Base-by-base conservation (phyloP, 2,329 filamentous ascomycete species). In the Thielaviopsis populi region DNA sequence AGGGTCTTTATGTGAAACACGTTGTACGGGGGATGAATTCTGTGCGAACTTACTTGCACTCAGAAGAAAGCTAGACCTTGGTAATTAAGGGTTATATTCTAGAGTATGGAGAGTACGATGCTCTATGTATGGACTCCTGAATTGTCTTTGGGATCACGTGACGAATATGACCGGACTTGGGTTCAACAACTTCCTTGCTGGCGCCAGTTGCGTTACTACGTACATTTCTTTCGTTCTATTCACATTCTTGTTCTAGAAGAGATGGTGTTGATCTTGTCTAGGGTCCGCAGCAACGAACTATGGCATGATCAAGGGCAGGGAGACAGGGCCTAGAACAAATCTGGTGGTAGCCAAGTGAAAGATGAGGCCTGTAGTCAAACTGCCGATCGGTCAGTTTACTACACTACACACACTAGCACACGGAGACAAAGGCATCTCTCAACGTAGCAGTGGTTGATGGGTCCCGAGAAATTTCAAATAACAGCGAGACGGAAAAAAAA, bases 191-290 rank as follows among this genome's bases (percentile, higher is more conserved):
- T 56, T 37, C 27, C 53, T 33, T 56, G 53, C 8, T n/a, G 53
- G 53, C 27, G 30, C 24, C n/a, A 46, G 42, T n/a, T 46, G 42
- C 33, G 33, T 37, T 37, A 8, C 33, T 37, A 37, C 8, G 42
- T 19, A 19, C 53, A 56, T 56, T 56, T 56, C 7, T 37, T 30
- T 30, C 53, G 13, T 19, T 56, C n/a, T 2, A 37, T 37, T 56
- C 30, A 33, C 53, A 56, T 56, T 56, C 53, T 56, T 56, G 24
- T 56, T 56, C 53, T 56, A 56, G 53, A 56, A 56, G 27, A 56
- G 30, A 22, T n/a, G 27, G 2, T 56, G 53, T 22, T 56, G 17
- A 56, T 54, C 50, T 54, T 24, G 33, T 54, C 50, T 54, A n/a
- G 27, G 27, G 27, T 30, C 50, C 50, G 50, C 50, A 54, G 50